Evolutionary conservation across 164 flowering plant genomes (phyloP).

Genomic region (grape (Vitis vinifera)): DNA sequence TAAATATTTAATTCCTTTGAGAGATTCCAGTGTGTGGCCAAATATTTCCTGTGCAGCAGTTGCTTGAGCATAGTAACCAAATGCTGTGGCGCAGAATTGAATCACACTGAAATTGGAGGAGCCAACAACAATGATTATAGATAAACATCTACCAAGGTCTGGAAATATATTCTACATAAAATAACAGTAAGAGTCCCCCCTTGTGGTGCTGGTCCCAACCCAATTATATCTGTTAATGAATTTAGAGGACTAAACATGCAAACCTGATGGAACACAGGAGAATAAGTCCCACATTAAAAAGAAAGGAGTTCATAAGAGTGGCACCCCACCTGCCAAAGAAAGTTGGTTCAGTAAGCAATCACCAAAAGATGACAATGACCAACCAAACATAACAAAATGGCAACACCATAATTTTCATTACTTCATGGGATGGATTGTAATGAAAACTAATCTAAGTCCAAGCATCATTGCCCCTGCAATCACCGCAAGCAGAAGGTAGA

Average conservation of each 20-base stretch:
- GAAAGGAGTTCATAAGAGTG: constrained; percentile 96
- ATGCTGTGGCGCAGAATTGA: constrained; percentile 94
- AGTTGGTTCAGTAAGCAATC: constrained; percentile 2
- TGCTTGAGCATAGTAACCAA: constrained; percentile 96
- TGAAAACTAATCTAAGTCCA: constrained; percentile 89
- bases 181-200: not conserved
- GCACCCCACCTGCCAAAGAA: constrained; percentile 84
- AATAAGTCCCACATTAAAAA: constrained; percentile 92
- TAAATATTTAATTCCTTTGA: constrained; percentile 88
- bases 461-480: constrained; percentile 99
- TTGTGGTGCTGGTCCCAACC: too few relatives aligned
- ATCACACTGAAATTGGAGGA: constrained; percentile 69
- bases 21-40: constrained; percentile 96
- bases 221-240: not conserved
- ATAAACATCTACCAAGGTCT: not conserved
- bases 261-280: constrained; percentile 98
- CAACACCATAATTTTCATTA: constrained; percentile 28
- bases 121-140: not conserved
- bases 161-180: not conserved
- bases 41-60: constrained; percentile 98
- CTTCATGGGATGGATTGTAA: constrained; percentile 99
- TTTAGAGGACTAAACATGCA: not conserved
- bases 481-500: constrained; percentile 93
- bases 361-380: not conserved
- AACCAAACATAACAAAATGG: constrained; percentile 9